Evolutionary conservation across 2,329 filamentous ascomycete species (phyloP).

Genomic region (Talaromyces pinophilus): DNA sequence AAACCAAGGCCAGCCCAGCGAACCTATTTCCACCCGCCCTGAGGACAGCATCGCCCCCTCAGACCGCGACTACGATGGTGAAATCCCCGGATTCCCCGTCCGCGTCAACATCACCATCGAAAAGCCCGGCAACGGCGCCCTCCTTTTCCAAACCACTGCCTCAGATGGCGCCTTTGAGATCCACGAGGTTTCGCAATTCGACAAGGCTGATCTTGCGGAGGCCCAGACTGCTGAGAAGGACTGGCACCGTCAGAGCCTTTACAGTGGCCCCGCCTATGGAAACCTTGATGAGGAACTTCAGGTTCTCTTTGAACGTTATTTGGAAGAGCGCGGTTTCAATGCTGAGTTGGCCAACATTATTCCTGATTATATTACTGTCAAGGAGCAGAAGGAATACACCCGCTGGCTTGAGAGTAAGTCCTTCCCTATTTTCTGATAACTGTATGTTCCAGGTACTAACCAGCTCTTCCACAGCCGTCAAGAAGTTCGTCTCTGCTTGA

Average conservation of each 20-base stretch:
- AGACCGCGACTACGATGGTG: slow-evolving; percentile 60
- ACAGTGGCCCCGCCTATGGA: slow-evolving; percentile 88
- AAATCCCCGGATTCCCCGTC: slow-evolving; percentile 68
- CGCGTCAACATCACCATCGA: slow-evolving; percentile 84
- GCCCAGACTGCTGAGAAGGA: slow-evolving; percentile 73
- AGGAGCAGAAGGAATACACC: slow-evolving; percentile 98
- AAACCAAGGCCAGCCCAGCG: slow-evolving; percentile 55
- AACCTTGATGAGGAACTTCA: slow-evolving; percentile 96
- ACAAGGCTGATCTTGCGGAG: slow-evolving; percentile 74
- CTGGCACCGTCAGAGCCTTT: slow-evolving; percentile 74
- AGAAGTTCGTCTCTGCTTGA: slow-evolving; percentile 77
- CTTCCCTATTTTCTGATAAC: neutral
- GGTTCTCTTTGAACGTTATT: slow-evolving; percentile 84
- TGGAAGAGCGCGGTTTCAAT: slow-evolving; percentile 92
- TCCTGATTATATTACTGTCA: slow-evolving; percentile 93
- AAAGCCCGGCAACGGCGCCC: slow-evolving; percentile 79
- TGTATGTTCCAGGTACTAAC: slow-evolving; percentile 27
- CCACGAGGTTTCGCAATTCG: slow-evolving; percentile 88
- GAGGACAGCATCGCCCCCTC: slow-evolving; percentile 60
- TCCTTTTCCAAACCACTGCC: slow-evolving; percentile 82
- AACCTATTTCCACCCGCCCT: slow-evolving; percentile 53
- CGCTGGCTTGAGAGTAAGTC: slow-evolving; percentile 73
- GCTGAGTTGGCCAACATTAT: slow-evolving; percentile 84
- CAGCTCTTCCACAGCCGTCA: slow-evolving; percentile 60
- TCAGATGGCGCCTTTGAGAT: slow-evolving; percentile 85